Conservation (phyloP, 345 rosid species). For the Raphanus raphanistrum region DNA sequence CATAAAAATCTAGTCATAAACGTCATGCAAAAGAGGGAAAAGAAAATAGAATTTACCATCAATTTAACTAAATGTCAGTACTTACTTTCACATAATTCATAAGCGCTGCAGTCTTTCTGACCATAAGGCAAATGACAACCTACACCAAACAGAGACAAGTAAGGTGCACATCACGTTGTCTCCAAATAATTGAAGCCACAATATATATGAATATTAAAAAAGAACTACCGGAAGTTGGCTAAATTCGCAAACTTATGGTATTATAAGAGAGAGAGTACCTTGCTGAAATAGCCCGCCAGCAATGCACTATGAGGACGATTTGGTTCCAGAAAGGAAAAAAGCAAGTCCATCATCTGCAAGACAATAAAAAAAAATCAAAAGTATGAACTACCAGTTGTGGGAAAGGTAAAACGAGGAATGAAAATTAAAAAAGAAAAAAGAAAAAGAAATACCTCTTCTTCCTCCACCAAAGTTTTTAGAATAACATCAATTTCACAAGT, state of each 20-base stretch:
- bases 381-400: no score
- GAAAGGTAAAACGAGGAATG: no score
- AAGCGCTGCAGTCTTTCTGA: constrained; percentile 90
- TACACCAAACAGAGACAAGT: constrained; percentile 40
- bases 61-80: neutral
- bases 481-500: constrained; percentile 98
- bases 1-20: neutral
- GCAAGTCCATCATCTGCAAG: constrained; percentile 86
- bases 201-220: neutral
- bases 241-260: neutral
- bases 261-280: constrained; percentile 49
- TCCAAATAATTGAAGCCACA: constrained; percentile 10
- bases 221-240: neutral
- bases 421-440: no score
- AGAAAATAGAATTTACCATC: constrained; percentile 6
- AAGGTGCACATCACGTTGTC: constrained; percentile 11
- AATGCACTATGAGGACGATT: constrained; percentile 82
- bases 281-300: constrained; percentile 97
- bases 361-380: no score
- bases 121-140: constrained; percentile 95
- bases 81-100: constrained; percentile 92
- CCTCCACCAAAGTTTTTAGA: constrained; percentile 90
- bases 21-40: neutral
- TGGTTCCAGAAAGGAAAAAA: constrained; percentile 91
- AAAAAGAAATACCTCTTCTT: constrained; percentile 65